Evolutionary conservation across 805 yeast genomes (phyloP), one percentile per base, ranked within the genome.

Genomic region (Kuraishia piskuri): DNA sequence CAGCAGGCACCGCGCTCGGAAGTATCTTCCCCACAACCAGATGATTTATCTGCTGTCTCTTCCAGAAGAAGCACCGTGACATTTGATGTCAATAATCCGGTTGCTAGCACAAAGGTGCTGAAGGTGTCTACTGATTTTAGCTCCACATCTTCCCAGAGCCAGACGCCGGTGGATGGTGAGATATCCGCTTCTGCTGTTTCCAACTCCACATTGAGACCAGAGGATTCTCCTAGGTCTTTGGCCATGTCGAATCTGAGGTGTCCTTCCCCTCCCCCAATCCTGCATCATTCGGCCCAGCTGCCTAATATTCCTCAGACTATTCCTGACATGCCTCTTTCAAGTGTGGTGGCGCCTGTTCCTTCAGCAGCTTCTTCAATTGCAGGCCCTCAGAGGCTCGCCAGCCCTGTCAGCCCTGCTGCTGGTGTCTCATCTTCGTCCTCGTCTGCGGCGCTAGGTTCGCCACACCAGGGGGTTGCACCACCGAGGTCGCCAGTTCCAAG

Each of bases 221-320:
- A 51, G 19, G 64, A 62, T 6, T 74, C 78, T 0, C 84, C 85
- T 3, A 75, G 82, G 40, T 80, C 76, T 12, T 63, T 79, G 65
- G 86, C 87, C 0, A 67, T 80, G 36, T 79, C 87, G 7, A 79
- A 74, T 61, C 64, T 82, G 53, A 72, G 84, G 55, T 80, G 87
- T 58, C 88, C 88, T 1, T 83, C 88, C 3, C 88, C 89, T n/a
- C 87, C 89, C 1, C 88, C 89, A 7, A 82, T 83, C 52, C 67
- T 82, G 49, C 73, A 73, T 53, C 68, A 69, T 9, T 61, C 63
- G 6, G 54, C 40, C 40, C 40, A 31, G 17, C 40, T 31, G 17
- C 40, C 40, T n/a, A 14, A 31, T 31, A 12, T 31, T 12, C 40
- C 40, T 12, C 40, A 31, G 40, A 31, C 40, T 31, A n/a, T 31